phyloP scores from a whole-genome alignment of 495 filamentous ascomycete species.

The Penicillium lagena region DNA sequence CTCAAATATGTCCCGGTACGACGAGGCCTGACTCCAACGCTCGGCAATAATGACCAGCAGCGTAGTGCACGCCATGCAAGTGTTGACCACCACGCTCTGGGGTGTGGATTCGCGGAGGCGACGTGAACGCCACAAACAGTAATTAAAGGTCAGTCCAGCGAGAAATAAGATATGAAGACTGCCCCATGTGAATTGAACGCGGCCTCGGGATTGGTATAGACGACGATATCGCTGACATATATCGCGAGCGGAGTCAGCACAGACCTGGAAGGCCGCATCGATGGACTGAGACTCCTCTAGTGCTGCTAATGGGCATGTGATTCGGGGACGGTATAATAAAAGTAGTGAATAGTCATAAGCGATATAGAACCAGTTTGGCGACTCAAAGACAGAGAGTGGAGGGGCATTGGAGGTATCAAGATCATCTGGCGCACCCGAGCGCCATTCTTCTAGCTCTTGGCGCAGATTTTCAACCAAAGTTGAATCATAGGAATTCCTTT shows the following conservation, averaged over 20 bases:
- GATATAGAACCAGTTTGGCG: constrained; percentile 5
- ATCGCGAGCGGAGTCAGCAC: not conserved
- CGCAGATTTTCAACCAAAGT: constrained; percentile 3
- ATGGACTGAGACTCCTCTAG: not conserved
- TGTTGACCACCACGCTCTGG: constrained; percentile 2
- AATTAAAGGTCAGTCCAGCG: constrained; percentile 9
- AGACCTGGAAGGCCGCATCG: constrained; percentile 1
- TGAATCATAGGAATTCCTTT: not conserved
- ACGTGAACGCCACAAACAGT: constrained; percentile 12
- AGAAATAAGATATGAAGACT: constrained; percentile 9
- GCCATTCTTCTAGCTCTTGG: constrained; percentile 5
- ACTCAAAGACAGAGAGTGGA: constrained; percentile 4
- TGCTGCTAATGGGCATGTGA: not conserved
- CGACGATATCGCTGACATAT: constrained; percentile 9
- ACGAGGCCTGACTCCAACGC: constrained; percentile 5
- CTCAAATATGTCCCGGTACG: constrained; percentile 11
- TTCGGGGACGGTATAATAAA: constrained; percentile 1
- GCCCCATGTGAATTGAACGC: constrained; percentile 6
- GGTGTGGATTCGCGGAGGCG: not conserved
- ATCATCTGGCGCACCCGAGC: not conserved
- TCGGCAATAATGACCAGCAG: constrained; percentile 11
- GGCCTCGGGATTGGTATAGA: constrained; percentile 1
- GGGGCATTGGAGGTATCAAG: not conserved
- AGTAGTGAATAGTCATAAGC: constrained; percentile 2
- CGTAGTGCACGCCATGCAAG: constrained; percentile 10